A percentile compares a stretch with the other conserved stretches of the same genome.
These are phyloP conservation scores for Solanum arcanum DNA, from an alignment of 257 asterid species.

Conservation along the genomic window DNA sequence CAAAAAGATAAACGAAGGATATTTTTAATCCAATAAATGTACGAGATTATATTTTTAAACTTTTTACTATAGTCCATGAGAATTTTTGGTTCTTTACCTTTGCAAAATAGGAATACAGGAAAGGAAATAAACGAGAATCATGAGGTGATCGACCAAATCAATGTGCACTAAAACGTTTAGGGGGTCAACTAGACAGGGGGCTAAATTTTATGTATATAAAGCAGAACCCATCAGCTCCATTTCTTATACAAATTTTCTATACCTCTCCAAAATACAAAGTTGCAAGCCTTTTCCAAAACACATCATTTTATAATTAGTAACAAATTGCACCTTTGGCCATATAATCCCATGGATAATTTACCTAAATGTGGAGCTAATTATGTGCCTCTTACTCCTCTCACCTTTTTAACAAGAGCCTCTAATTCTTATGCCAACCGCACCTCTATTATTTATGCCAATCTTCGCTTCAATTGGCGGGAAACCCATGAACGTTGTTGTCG, in stretches of 20 bases:
- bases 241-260: not conserved
- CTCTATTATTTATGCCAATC: conserved; percentile 36
- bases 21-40: too few relatives aligned
- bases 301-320: not conserved
- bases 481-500: conserved; percentile 64
- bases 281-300: not conserved
- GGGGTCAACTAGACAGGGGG: not conserved
- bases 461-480: conserved; percentile 57
- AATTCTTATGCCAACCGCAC: conserved; percentile 40
- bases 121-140: too few relatives aligned
- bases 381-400: too few relatives aligned
- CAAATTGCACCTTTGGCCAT: not conserved
- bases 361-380: too few relatives aligned
- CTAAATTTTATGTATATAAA: not conserved
- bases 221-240: not conserved
- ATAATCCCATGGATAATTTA: not conserved
- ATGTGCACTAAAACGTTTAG: not conserved
- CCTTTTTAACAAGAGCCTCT: not conserved
- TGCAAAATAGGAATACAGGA: too few relatives aligned
- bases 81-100: too few relatives aligned
- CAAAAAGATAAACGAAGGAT: too few relatives aligned
- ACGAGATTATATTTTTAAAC: too few relatives aligned
- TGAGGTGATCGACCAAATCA: too few relatives aligned
- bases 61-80: too few relatives aligned
- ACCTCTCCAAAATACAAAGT: not conserved